These are phyloP conservation scores for Penicillium nucicola DNA, from an alignment of 495 filamentous ascomycete species.

Conservation along the genomic window DNA sequence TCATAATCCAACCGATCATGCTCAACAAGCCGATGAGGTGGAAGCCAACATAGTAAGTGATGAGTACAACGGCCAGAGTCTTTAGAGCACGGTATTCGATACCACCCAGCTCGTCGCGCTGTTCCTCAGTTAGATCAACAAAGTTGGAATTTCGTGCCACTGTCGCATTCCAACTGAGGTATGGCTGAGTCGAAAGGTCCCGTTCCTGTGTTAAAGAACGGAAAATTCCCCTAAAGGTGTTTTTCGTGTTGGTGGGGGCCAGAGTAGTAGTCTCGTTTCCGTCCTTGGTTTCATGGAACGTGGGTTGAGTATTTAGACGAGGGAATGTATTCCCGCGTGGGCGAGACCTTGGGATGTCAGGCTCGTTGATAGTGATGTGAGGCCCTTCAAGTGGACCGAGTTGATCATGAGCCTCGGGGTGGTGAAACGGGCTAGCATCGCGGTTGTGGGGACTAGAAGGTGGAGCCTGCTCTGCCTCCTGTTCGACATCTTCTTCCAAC, in stretches of 20 bases:
- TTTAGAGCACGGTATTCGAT: conserved; percentile 94
- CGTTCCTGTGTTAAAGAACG: conserved; percentile 42
- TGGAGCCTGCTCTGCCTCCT: conserved; percentile 17
- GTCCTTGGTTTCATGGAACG: conserved; percentile 29
- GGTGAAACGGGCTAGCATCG: not conserved
- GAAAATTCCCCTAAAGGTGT: conserved; percentile 35
- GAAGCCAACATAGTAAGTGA: conserved; percentile 73
- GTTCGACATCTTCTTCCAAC: conserved; percentile 50
- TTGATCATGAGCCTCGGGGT: conserved; percentile 22
- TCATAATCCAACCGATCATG: conserved; percentile 76
- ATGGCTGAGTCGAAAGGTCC: conserved; percentile 62
- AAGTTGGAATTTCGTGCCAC: conserved; percentile 90
- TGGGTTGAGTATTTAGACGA: conserved; percentile 38
- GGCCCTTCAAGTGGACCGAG: conserved; percentile 38
- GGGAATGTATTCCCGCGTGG: conserved; percentile 37
- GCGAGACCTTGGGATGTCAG: conserved; percentile 38
- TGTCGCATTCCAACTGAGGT: conserved; percentile 91
- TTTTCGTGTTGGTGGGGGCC: conserved; percentile 21
- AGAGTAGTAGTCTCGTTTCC: conserved; percentile 11
- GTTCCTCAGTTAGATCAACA: conserved; percentile 79
- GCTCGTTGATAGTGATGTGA: conserved; percentile 64
- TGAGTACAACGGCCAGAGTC: conserved; percentile 72
- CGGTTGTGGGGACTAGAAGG: conserved; percentile 4
- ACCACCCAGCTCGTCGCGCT: conserved; percentile 88
- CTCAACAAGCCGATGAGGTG: conserved; percentile 69